phyloP scores from a whole-genome alignment of 495 filamentous ascomycete genomes.

The Physcia stellaris region DNA sequence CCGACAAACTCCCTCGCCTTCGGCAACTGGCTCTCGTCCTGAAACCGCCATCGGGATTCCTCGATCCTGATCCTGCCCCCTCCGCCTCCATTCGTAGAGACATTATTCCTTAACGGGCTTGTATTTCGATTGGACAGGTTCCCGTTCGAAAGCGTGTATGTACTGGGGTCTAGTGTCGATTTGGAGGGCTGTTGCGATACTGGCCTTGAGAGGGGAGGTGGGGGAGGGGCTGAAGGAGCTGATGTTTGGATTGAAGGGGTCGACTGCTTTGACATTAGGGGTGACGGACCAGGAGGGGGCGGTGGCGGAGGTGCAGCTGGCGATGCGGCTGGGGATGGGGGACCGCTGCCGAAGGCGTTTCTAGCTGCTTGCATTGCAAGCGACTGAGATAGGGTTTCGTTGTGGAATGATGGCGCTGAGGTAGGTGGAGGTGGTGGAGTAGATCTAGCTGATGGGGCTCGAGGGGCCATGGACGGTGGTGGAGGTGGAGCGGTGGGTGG shows the following conservation, averaged over 20 bases:
- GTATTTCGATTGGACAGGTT: slow-evolving; percentile 16
- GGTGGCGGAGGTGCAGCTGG: slow-evolving; percentile 39
- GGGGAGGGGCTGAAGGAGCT: slow-evolving; percentile 33
- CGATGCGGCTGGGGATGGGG: slow-evolving; percentile 37
- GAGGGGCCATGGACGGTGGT: slow-evolving; percentile 25
- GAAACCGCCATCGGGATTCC: slow-evolving; percentile 77
- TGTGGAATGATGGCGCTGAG: slow-evolving; percentile 6
- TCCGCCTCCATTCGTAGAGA: slow-evolving; percentile 17
- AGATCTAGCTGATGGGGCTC: slow-evolving; percentile 29
- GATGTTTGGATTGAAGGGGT: slow-evolving; percentile 30
- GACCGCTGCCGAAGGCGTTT: slow-evolving; percentile 31
- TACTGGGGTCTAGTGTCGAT: slow-evolving; percentile 57
- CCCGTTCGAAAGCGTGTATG: slow-evolving; percentile 60
- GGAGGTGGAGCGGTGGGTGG: slow-evolving; percentile 29
- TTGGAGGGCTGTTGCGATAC: slow-evolving; percentile 25
- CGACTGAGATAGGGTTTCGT: slow-evolving; percentile 21
- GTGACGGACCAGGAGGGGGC: slow-evolving; percentile 28
- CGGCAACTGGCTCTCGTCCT: slow-evolving; percentile 65
- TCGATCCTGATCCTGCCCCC: slow-evolving; percentile 48
- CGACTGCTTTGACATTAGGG: slow-evolving; percentile 34
- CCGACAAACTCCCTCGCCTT: slow-evolving; percentile 71
- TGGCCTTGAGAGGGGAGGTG: slow-evolving; percentile 24
- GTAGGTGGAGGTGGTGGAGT: slow-evolving; percentile 27
- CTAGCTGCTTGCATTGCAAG: slow-evolving; percentile 35
- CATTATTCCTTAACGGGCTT: slow-evolving; percentile 5